Evolutionary conservation across 306 rosid species (phyloP), one percentile per base, ranked within the genome.

Genomic region (Boehmeria nivea): DNA sequence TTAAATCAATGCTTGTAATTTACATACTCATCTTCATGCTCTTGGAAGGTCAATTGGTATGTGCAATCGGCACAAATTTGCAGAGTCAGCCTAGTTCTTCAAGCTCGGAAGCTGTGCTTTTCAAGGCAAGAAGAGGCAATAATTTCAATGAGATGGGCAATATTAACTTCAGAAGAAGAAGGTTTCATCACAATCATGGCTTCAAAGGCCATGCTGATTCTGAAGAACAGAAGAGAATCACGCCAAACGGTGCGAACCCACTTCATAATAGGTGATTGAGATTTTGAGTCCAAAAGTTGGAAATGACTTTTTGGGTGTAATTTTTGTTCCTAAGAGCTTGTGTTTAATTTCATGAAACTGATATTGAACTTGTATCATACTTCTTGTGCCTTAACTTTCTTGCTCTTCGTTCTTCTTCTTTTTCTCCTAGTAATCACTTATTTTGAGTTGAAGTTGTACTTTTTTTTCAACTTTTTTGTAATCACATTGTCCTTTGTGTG

Each of bases 181-280:
- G 67, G 59, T 27, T 56, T 63, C 13, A 42, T 42, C 9, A 38
- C 66, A 57, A 28, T 58, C 60, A 50, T 63, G 75, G 65, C 45
- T 56, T 42, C 66, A 20, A 40, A 58, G 28, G 10, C 52, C 66
- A 12, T 12, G 51, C 5, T 20, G 7, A 4, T 50, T 18, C 19
- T 17, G 49, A 72, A 54, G 69, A 72, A 28, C 60, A 72, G 65
- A 72, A 72, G 72, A 66, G 77, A 55, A 42, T 48, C 44, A 72
- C 77, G 9, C 77, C 77, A 1, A 2, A 55, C 34, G 77, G 77
- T 8, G 73, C 77, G 16, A 72, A 72, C 37, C 77, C 77, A 18
- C 77, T 72, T 54, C 77, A 72, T 47, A 72, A 72, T 59, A 18
- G 61, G 59, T 72, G 65, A 66, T 54, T 13, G 13, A 3, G 6